phyloP scores from a whole-genome alignment of 2,329 filamentous ascomycete species.

The Diaporthe aspalathi region DNA sequence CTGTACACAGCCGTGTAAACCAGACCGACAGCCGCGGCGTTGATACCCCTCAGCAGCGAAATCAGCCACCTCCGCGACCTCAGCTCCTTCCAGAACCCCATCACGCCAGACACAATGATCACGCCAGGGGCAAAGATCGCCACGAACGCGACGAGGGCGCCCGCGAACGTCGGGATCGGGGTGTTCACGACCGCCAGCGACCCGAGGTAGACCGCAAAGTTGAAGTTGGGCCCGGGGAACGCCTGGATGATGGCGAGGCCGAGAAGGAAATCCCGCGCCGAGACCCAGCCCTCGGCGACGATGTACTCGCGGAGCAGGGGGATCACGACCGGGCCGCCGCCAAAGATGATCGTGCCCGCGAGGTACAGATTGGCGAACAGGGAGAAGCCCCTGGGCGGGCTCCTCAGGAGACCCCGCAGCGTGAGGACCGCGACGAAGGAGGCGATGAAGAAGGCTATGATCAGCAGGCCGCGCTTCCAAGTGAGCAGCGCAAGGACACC shows the following conservation, averaged over 20 bases:
- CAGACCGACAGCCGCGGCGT: slow-evolving; percentile 69
- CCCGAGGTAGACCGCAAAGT: slow-evolving; percentile 70
- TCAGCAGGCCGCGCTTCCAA: slow-evolving; percentile 56
- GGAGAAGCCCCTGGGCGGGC: slow-evolving; percentile 61
- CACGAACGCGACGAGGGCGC: slow-evolving; percentile 63
- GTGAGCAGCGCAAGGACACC: slow-evolving; percentile 45
- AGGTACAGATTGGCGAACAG: slow-evolving; percentile 81
- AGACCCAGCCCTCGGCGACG: slow-evolving; percentile 77
- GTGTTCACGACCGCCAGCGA: slow-evolving; percentile 57
- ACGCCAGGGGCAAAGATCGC: slow-evolving; percentile 66
- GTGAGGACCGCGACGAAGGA: slow-evolving; percentile 69
- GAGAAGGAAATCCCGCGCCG: slow-evolving; percentile 76
- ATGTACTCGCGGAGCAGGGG: slow-evolving; percentile 71
- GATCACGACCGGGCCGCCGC: slow-evolving; percentile 74
- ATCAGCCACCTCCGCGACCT: slow-evolving; percentile 45
- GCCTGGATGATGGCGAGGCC: slow-evolving; percentile 78
- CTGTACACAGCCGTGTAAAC: slow-evolving; percentile 74
- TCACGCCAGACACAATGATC: slow-evolving; percentile 60
- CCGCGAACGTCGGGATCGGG: slow-evolving; percentile 53
- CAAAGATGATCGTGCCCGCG: slow-evolving; percentile 76
- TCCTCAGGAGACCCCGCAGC: slow-evolving; percentile 54
- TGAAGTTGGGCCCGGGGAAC: slow-evolving; percentile 62
- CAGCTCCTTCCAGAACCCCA: slow-evolving; percentile 67
- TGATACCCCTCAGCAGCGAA: slow-evolving; percentile 64
- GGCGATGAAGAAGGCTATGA: slow-evolving; percentile 62